phyloP scores from a whole-genome alignment of 805 yeast species.

The Candida orba region DNA sequence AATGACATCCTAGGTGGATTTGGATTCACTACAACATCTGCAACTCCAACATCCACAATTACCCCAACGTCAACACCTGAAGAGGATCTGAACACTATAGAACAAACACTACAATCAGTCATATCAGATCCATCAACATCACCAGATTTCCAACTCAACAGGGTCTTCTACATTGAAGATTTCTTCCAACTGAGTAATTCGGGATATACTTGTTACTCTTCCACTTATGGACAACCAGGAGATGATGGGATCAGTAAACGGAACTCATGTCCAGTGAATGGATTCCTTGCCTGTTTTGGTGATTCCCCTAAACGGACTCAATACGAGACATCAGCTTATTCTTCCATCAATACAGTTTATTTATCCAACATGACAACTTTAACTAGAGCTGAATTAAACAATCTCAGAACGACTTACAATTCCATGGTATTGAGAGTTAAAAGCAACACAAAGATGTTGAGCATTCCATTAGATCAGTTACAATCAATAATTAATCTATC shows the following conservation, averaged over 20 bases:
- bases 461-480: no score
- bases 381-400: neutral
- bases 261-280: slow-evolving; percentile 1
- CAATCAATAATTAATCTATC: no score
- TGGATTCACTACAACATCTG: neutral
- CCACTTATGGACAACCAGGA: neutral
- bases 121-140: neutral
- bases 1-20: slow-evolving; percentile 4
- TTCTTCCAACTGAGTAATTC: neutral
- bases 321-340: neutral
- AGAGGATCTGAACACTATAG: neutral
- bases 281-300: slow-evolving; percentile 2
- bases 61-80: neutral
- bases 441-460: no score
- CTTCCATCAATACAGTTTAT: neutral
- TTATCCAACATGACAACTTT: neutral
- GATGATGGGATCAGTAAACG: neutral
- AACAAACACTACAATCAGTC: neutral
- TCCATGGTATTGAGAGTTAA: no score
- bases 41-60: neutral
- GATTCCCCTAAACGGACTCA: neutral
- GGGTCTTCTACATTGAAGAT: slow-evolving; percentile 3
- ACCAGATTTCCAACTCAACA: neutral
- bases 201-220: slow-evolving; percentile 3
- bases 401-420: no score